Base-by-base conservation (phyloP, 306 rosid genomes). In the Ormosia semicastrata region DNA sequence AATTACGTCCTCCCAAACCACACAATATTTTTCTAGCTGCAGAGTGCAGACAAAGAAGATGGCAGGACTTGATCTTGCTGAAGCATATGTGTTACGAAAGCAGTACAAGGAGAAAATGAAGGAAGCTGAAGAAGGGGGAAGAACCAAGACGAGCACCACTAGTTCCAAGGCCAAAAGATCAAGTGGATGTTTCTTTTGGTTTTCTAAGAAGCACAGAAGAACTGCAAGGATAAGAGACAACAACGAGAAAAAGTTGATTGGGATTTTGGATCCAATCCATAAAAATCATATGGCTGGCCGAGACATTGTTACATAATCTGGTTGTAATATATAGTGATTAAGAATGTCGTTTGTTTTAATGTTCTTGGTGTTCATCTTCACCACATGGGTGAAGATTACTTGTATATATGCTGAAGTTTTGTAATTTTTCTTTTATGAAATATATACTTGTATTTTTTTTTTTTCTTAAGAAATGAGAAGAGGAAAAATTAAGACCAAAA, bases 131-230 rank as follows among this genome's bases (percentile, higher is more conserved):
- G 75, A 49, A 71, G 47, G 14, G 29, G 40, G 52, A 77, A 62
- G 37, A 63, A 49, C 50, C 17, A 68, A 75, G 54, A 47, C 0
- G 2, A 7, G 14, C 17, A 17, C 11, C 0, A 17, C 13, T 8
- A 78, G 18, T 14, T 50, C 79, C 24, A 70, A 59, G 72, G 10
- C 47, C 30, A 47, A 67, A 13, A 75, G 24, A 33, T 7, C 82
- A 49, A 69, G 40, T 62, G 79, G 75, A 50, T 83, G 86, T 29
- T 83, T 75, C 69, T 70, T 66, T 69, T 83, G 79, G 83, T 62
- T 77, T 50, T 39, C 17, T 8, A 76, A 49, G 66, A 77, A 56
- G 39, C 41, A 14, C 9, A 83, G 11, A 59, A 75, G 75, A 75
- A 29, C 64, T 37, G 43, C 30, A 24, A 24, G 24, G 59, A 32